These are phyloP conservation scores for Parachaetomium inaequale DNA, from an alignment of 495 filamentous ascomycete species.

Conservation along the genomic window DNA sequence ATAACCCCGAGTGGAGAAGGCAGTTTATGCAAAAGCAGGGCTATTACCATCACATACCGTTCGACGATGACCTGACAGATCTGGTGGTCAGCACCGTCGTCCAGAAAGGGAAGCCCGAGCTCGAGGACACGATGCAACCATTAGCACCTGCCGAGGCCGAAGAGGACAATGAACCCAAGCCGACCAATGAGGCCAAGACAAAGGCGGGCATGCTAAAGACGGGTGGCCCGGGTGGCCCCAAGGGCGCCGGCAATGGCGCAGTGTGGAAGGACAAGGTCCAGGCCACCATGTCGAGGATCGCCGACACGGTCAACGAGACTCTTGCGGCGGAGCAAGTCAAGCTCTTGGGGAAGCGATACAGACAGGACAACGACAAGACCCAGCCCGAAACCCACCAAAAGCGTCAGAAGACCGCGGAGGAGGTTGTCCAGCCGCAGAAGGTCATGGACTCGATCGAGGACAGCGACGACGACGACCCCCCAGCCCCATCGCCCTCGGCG, in stretches of 20 bases:
- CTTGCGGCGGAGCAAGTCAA: not conserved
- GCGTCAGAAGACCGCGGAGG: not conserved
- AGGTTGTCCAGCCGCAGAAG: not conserved
- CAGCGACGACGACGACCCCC: not conserved
- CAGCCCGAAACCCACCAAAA: not conserved
- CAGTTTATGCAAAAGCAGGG: not conserved
- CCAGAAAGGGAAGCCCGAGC: not conserved
- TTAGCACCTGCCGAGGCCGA: no score
- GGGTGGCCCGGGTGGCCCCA: not conserved
- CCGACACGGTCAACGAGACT: not conserved
- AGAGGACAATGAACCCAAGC: not conserved
- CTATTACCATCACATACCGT: not conserved
- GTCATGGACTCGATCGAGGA: not conserved
- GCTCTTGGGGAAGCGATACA: not conserved
- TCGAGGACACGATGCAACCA: not conserved
- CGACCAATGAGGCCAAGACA: not conserved
- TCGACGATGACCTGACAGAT: constrained; percentile 14
- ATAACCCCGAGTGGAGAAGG: not conserved
- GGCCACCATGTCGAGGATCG: not conserved
- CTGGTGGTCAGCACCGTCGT: constrained; percentile 7
- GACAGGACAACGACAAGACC: not conserved
- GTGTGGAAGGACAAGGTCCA: not conserved
- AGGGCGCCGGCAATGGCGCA: not conserved
- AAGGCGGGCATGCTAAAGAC: no score
- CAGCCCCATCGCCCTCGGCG: no score